These are phyloP conservation scores for Mortierella sp. DNA, from an alignment of 371 early-diverging fungal genomes.

Conservation along the genomic window DNA sequence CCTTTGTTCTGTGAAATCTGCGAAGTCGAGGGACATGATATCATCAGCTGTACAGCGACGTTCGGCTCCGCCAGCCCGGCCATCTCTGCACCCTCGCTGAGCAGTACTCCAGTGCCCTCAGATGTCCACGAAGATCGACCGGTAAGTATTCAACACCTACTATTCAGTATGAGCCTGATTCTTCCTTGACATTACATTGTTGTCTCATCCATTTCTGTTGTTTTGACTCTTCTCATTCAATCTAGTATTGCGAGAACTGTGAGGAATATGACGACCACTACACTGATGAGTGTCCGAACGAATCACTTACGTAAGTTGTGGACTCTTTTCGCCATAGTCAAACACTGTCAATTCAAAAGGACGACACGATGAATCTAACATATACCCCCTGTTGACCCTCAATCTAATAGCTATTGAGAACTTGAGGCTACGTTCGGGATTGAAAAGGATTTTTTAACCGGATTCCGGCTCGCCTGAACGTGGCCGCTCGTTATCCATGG, in stretches of 20 bases:
- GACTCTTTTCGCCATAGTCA: too few species aligned
- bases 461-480: conserved; percentile 33
- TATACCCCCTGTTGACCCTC: neutral
- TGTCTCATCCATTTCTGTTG: too few species aligned
- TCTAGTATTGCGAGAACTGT: conserved; percentile 77
- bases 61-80: conserved; percentile 23
- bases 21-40: conserved; percentile 72
- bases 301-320: conserved; percentile 51
- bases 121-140: conserved; percentile 38
- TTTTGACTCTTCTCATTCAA: neutral
- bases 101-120: neutral
- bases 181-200: too few species aligned
- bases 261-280: conserved; percentile 71
- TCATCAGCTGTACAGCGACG: conserved; percentile 71
- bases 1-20: conserved; percentile 74
- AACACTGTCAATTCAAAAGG: too few species aligned
- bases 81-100: too few species aligned
- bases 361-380: too few species aligned
- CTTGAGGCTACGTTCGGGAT: conserved; percentile 41
- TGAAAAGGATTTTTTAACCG: conserved; percentile 31
- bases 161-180: too few species aligned
- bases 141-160: too few species aligned
- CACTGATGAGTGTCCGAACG: conserved; percentile 77
- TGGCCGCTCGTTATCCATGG: conserved; percentile 16
- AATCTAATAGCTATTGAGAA: conserved; percentile 28